These are phyloP conservation scores for Cyclotella baltica DNA, from an alignment of 108 stramenopile species.

Conservation along the genomic window DNA sequence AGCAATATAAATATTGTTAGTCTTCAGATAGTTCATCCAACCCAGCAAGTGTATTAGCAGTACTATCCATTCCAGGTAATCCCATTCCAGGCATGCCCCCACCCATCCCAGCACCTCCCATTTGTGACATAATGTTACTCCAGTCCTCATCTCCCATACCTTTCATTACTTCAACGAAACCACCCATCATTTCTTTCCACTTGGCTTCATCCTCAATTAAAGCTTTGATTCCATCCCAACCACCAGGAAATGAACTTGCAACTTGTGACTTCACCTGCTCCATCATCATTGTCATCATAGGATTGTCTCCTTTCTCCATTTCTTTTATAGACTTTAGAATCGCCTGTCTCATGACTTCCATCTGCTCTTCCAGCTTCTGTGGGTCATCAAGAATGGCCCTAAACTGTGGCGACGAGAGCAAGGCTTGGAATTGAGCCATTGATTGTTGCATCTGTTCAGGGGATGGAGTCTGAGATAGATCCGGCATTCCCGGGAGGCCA, in stretches of 20 bases:
- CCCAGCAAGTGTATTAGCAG: constrained; percentile 37
- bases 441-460: constrained; percentile 53
- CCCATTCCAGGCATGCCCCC: constrained; percentile 29
- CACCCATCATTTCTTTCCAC: constrained; percentile 45
- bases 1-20: constrained; percentile 11
- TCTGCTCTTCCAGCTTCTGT: constrained; percentile 36
- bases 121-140: constrained; percentile 39
- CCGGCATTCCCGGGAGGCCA: constrained; percentile 33
- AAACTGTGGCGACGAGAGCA: constrained; percentile 49
- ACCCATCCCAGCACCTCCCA: constrained; percentile 37
- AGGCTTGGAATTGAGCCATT: constrained; percentile 44
- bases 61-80: constrained; percentile 26
- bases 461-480: constrained; percentile 42
- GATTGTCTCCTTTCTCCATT: constrained; percentile 54
- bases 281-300: constrained; percentile 54
- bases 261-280: constrained; percentile 51
- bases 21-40: constrained; percentile 47
- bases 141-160: constrained; percentile 52
- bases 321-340: constrained; percentile 32
- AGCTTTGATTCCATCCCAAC: constrained; percentile 52
- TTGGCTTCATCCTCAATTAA: constrained; percentile 40
- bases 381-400: constrained; percentile 49
- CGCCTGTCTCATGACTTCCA: constrained; percentile 35
- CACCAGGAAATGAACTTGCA: constrained; percentile 36
- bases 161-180: constrained; percentile 47